Conservation (phyloP, 352 stramenopile species). For the Phytophthora hybrid region DNA sequence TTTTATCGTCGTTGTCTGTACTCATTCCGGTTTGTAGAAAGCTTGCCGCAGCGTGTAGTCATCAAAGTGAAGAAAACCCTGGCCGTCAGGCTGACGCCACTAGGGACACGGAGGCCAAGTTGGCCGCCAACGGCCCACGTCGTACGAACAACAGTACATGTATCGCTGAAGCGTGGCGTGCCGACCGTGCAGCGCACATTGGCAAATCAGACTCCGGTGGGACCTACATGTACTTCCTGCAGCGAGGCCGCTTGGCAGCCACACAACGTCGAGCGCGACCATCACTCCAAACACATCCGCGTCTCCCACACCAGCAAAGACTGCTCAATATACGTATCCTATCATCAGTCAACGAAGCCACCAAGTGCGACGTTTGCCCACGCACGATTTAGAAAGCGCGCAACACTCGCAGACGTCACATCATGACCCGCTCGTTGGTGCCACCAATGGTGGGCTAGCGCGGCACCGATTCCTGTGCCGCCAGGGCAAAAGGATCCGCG, state of each 20-base stretch:
- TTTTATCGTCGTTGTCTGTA: too few relatives aligned
- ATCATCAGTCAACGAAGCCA: slow-evolving; percentile 18
- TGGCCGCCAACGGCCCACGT: background rate
- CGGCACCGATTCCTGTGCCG: background rate
- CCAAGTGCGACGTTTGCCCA: too few relatives aligned
- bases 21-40: slow-evolving; percentile 5
- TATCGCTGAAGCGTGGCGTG: slow-evolving; percentile 16
- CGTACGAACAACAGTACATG: slow-evolving; percentile 28
- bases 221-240: slow-evolving; percentile 34
- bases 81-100: background rate
- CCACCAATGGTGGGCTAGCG: background rate
- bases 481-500: background rate
- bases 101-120: background rate
- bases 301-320: background rate
- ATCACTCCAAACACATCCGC: slow-evolving; percentile 25
- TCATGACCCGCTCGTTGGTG: slow-evolving; percentile 1
- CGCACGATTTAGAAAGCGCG: slow-evolving; percentile 1
- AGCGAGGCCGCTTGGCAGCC: slow-evolving; percentile 23
- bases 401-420: slow-evolving; percentile 13
- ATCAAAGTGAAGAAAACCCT: background rate
- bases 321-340: background rate
- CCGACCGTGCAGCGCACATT: slow-evolving; percentile 2
- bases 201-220: slow-evolving; percentile 33
- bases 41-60: too few relatives aligned
- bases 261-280: slow-evolving; percentile 19